phyloP scores from a whole-genome alignment of 495 filamentous ascomycete genomes.

The Aspergillus biplanus region DNA sequence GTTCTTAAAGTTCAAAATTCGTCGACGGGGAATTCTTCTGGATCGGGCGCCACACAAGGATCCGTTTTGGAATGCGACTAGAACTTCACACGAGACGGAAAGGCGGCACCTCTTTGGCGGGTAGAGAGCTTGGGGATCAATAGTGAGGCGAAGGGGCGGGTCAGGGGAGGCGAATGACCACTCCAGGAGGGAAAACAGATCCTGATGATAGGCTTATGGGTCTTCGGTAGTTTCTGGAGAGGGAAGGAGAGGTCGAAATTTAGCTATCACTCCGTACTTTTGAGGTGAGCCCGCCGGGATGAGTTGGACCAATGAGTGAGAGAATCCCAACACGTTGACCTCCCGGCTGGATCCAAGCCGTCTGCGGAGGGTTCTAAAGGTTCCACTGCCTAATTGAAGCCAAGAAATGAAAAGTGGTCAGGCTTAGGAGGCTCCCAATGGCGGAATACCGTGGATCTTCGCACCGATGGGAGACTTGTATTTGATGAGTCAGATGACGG shows the following conservation, averaged over 20 bases:
- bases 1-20: conserved; percentile 14
- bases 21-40: conserved; percentile 6
- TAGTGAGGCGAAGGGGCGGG: conserved; percentile 33
- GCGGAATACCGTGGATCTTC: conserved; percentile 10
- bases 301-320: conserved; percentile 25
- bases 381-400: conserved; percentile 25
- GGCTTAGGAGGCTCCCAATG: conserved; percentile 16
- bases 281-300: conserved; percentile 14
- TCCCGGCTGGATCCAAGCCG: conserved; percentile 21
- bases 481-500: conserved; percentile 9
- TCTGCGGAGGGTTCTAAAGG: conserved; percentile 22
- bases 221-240: conserved; percentile 8
- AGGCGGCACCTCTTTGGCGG: conserved; percentile 29
- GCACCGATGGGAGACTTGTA: background rate
- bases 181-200: conserved; percentile 11
- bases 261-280: conserved; percentile 9
- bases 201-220: conserved; percentile 7
- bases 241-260: conserved; percentile 18
- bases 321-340: conserved; percentile 27
- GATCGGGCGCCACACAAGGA: conserved; percentile 13
- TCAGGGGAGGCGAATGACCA: conserved; percentile 16
- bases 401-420: conserved; percentile 33
- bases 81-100: conserved; percentile 29
- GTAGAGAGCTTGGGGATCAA: conserved; percentile 15
- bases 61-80: conserved; percentile 32